These are phyloP conservation scores for Rhamnella rubrinervis DNA, from an alignment of 331 rosid species.

Conservation along the genomic window DNA sequence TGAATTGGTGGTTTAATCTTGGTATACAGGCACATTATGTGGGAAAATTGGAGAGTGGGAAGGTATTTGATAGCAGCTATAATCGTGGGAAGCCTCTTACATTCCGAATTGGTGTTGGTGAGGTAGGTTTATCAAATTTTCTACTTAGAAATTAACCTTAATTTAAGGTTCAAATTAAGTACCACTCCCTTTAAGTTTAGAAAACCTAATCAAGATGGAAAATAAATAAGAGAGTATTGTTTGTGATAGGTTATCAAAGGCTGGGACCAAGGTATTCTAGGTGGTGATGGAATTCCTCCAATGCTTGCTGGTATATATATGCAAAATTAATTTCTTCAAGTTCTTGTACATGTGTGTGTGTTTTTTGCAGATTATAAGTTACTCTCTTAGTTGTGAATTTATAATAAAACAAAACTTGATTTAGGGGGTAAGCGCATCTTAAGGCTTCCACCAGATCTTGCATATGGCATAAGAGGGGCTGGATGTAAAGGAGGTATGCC, in stretches of 20 bases:
- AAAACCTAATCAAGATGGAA: no score
- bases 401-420: neutral
- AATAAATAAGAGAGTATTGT: no score
- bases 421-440: conserved; percentile 79
- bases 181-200: no score
- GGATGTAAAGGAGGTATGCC: conserved; percentile 85
- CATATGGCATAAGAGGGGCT: conserved; percentile 87
- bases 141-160: no score
- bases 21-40: conserved; percentile 70
- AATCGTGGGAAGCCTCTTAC: conserved; percentile 85
- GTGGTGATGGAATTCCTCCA: conserved; percentile 90
- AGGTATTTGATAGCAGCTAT: conserved; percentile 89
- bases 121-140: conserved; percentile 42
- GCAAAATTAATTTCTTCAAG: neutral
- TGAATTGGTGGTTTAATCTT: neutral
- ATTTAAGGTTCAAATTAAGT: no score
- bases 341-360: neutral
- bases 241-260: conserved; percentile 80
- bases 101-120: conserved; percentile 92
- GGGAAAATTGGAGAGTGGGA: conserved; percentile 89
- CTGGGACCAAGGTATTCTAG: conserved; percentile 93
- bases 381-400: neutral
- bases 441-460: conserved; percentile 92
- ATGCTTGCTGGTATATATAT: conserved; percentile 74
- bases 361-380: neutral